phyloP scores from a whole-genome alignment of 495 filamentous ascomycete species.

The Tetracladium setigerum region DNA sequence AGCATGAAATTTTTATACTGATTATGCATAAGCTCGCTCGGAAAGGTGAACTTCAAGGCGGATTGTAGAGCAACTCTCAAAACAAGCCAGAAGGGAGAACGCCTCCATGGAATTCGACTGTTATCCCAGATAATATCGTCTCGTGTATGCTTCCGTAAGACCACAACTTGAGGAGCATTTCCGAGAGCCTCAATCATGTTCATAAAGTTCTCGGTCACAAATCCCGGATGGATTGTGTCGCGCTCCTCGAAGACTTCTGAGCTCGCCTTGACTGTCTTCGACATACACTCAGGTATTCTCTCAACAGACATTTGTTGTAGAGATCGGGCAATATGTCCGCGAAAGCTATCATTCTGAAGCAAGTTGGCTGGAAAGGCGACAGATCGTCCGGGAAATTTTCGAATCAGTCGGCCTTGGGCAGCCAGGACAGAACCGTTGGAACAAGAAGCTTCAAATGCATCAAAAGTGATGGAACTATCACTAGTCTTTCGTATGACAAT shows the following conservation, averaged over 20 bases:
- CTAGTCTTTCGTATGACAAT: conserved; percentile 35
- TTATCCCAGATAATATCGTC: conserved; percentile 50
- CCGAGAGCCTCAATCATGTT: conserved; percentile 39
- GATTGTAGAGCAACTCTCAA: conserved; percentile 46
- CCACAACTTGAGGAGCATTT: conserved; percentile 11
- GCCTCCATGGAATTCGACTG: conserved; percentile 38
- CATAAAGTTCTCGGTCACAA: conserved; percentile 49
- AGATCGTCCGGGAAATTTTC: conserved; percentile 47
- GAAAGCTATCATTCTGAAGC: conserved; percentile 31
- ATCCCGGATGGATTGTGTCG: conserved; percentile 44
- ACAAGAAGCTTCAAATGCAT: conserved; percentile 51
- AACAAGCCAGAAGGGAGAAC: conserved; percentile 54
- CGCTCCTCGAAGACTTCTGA: conserved; percentile 34
- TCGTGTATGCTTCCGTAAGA: conserved; percentile 49
- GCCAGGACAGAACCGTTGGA: conserved; percentile 36
- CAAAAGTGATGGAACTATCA: conserved; percentile 33
- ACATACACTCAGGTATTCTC: conserved; percentile 25
- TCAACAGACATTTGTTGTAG: conserved; percentile 38
- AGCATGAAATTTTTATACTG: conserved; percentile 52
- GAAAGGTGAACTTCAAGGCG: conserved; percentile 10
- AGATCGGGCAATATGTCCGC: conserved; percentile 29
- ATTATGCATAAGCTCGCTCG: not conserved
- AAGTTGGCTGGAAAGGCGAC: conserved; percentile 26
- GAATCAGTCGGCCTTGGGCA: conserved; percentile 40
- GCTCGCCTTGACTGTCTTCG: conserved; percentile 34